Percentiles rank a stretch among this genome's conserved stretches.
Conservation (phyloP, 2,329 filamentous ascomycete genomes). For the Talaromyces funiculosus region DNA sequence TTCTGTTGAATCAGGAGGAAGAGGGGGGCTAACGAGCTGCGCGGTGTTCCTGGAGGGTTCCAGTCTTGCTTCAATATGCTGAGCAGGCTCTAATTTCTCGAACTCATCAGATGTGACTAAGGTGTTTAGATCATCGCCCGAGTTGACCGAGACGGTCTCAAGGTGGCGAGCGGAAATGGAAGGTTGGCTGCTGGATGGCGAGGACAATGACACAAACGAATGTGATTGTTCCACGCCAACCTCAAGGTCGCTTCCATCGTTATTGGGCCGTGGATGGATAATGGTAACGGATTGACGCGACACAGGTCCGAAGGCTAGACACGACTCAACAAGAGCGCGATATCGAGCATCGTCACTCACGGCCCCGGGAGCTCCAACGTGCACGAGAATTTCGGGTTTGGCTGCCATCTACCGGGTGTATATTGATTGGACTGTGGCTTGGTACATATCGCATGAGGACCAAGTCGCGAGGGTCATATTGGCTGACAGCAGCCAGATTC, state of each 20-base stretch:
- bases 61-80: not conserved
- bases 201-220: not conserved
- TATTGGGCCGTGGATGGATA: not conserved
- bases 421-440: not conserved
- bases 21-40: not conserved
- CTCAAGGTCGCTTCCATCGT: not conserved
- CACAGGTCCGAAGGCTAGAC: constrained; percentile 29
- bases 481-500: not conserved
- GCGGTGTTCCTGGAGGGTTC: not conserved
- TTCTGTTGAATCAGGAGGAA: not conserved
- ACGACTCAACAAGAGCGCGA: constrained; percentile 33
- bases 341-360: constrained; percentile 35
- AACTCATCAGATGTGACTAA: not conserved
- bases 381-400: constrained; percentile 35
- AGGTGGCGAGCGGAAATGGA: not conserved
- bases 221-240: constrained; percentile 2
- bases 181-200: not conserved
- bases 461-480: not conserved
- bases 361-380: constrained; percentile 36
- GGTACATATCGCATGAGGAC: not conserved
- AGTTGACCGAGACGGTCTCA: constrained; percentile 6
- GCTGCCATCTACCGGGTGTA: constrained; percentile 7
- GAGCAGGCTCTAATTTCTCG: not conserved
- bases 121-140: constrained; percentile 14
- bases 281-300: constrained; percentile 21